A percentile compares a stretch with the other conserved stretches of the same genome.
Evolutionary conservation across 2,329 filamentous ascomycete genomes (phyloP).

Genomic region (Fonsecaea erecta): DNA sequence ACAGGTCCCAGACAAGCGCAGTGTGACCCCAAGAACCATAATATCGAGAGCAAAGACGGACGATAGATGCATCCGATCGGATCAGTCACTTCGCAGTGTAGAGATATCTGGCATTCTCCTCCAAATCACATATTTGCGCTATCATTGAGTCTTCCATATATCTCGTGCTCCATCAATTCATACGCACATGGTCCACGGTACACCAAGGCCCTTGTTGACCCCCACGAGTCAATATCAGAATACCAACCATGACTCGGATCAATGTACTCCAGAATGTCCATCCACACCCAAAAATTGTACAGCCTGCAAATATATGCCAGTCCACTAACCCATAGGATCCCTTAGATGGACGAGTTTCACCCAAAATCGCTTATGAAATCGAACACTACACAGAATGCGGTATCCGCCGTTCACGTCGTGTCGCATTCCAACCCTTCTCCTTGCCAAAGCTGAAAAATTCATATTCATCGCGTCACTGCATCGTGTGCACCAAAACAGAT

Average conservation of each 20-base stretch:
- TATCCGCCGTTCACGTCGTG: background rate
- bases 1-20: too few relatives aligned
- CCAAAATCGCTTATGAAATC: background rate
- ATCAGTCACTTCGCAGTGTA: too few relatives aligned
- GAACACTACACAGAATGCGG: background rate
- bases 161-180: background rate
- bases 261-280: background rate
- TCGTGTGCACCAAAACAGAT: background rate
- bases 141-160: background rate
- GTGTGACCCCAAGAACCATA: too few relatives aligned
- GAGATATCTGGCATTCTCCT: too few relatives aligned
- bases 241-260: background rate
- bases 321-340: background rate
- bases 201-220: background rate
- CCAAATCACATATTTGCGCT: background rate
- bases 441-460: slow-evolving; percentile 8
- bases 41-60: too few relatives aligned
- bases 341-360: background rate
- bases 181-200: background rate
- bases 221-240: background rate
- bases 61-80: too few relatives aligned
- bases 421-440: background rate
- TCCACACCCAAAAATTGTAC: background rate
- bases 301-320: slow-evolving; percentile 2
- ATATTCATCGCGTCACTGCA: slow-evolving; percentile 15